A percentile compares a stretch with the other conserved stretches of the same genome.
phyloP scores from a whole-genome alignment of 352 stramenopile genomes.

The Pythium sp. region DNA sequence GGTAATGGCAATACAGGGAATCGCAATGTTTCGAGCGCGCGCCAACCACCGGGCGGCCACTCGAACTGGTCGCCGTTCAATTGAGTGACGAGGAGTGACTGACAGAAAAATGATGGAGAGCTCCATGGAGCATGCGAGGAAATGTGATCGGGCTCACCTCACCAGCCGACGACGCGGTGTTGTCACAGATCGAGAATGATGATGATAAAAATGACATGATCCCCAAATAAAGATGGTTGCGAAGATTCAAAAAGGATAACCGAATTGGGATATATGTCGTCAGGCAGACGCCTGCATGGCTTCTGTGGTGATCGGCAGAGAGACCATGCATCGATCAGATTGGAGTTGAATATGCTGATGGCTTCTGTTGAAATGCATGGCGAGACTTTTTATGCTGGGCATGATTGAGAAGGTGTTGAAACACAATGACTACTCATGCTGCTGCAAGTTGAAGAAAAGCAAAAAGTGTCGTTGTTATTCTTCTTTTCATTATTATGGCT shows the following conservation, averaged over 20 bases:
- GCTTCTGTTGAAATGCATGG: too few relatives aligned
- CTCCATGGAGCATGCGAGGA: too few relatives aligned
- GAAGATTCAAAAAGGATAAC: not conserved
- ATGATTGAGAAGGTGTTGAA: too few relatives aligned
- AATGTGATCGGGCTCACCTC: not conserved
- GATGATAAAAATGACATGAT: not conserved
- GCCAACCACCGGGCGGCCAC: slow-evolving; percentile 59
- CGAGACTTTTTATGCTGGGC: too few relatives aligned
- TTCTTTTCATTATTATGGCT: too few relatives aligned
- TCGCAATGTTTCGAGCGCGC: slow-evolving; percentile 17
- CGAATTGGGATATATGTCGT: not conserved
- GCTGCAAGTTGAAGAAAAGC: too few relatives aligned
- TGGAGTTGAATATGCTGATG: too few relatives aligned
- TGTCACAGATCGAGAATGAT: not conserved
- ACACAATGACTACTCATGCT: too few relatives aligned
- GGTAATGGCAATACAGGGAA: not conserved
- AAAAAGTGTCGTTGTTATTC: too few relatives aligned
- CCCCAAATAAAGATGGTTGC: not conserved
- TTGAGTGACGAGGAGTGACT: not conserved
- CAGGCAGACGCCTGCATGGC: not conserved
- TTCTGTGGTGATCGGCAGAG: not conserved
- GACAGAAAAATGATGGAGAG: not conserved
- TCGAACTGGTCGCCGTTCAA: slow-evolving; percentile 60
- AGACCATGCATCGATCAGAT: not conserved
- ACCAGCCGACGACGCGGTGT: not conserved